Base-by-base conservation (phyloP, 2,329 filamentous ascomycete genomes). In the Botrytis fragariae region DNA sequence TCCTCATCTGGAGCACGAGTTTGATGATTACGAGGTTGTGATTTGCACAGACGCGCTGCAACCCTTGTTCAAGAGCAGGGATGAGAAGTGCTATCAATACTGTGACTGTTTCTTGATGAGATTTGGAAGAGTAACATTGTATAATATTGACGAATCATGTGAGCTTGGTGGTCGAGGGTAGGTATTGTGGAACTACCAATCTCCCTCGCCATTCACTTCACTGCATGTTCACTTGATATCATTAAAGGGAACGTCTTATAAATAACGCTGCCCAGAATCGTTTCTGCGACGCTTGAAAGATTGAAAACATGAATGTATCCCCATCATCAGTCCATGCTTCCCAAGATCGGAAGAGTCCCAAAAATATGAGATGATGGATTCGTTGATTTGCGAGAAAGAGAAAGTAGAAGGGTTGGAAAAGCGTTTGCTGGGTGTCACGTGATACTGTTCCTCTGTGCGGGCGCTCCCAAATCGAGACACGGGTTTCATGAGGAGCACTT, bases 1-100 rank as follows among this genome's bases (percentile, higher is more conserved):
- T 70, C 54, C 54, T 70, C 51, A 61, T 70, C 54, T 35, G 29
- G 54, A 25, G 51, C 16, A 54, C 16, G 8, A 61, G 64, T 29
- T 68, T 68, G 44, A 42, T 44, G 16, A 69, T 42, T 57, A 57
- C 35, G 51, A 69, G 37, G 22, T 44, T 69, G 35, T 57, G 25
- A 32, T 42, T 54, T 57, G 65, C 65, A 57, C 65, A 68, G 65
- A 68, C 65, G 65, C n/a, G 48, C 8, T 16, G 35, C 20, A 12
- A 51, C 16, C 64, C 64, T 29, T 57, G 64, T 57, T 68, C 35
- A 32, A 4, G 6, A 25, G 10, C 65, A 68, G 48, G 48, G 65
- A n/a, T 42, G 7, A 67, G 44, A 68, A 57, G 18, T 29, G 16
- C 10, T 18, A 57, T 54, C 45, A 54, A 20, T n/a, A 10, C 25